Evolutionary conservation across 2,329 filamentous ascomycete species (phyloP).

Genomic region (Aureobasidium sp.): DNA sequence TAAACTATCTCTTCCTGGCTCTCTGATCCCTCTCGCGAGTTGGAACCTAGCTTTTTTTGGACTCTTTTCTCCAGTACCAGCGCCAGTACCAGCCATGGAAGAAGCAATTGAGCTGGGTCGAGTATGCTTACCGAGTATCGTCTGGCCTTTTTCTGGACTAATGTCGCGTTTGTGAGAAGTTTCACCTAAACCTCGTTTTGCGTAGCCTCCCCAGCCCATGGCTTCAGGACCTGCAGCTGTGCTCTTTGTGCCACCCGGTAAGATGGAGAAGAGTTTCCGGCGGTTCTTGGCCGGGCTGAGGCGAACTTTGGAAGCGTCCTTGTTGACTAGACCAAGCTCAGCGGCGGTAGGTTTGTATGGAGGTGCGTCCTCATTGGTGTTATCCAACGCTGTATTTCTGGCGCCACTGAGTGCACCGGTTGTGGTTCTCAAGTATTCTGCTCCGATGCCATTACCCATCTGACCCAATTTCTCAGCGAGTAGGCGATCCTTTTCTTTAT

Average conservation of each 20-base stretch:
- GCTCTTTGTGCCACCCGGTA: conserved; percentile 24
- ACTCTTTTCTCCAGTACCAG: conserved; percentile 27
- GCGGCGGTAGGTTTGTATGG: conserved; percentile 21
- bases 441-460: conserved; percentile 56
- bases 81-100: conserved; percentile 11
- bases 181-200: conserved; percentile 31
- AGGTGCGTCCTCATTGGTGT: conserved; percentile 15
- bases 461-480: conserved; percentile 59
- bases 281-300: conserved; percentile 36
- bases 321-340: conserved; percentile 35
- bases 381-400: conserved; percentile 6
- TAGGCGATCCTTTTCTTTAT: conserved; percentile 61
- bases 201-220: conserved; percentile 41
- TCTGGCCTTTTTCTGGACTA: conserved; percentile 25
- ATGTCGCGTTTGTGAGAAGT: conserved; percentile 12
- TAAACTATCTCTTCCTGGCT: conserved; percentile 40
- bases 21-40: conserved; percentile 40
- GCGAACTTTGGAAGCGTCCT: conserved; percentile 34
- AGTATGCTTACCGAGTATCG: conserved; percentile 17
- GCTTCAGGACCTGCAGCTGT: conserved; percentile 26
- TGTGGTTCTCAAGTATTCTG: conserved; percentile 55
- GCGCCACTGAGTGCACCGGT: conserved; percentile 4
- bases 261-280: conserved; percentile 26
- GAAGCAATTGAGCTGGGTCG: not conserved
- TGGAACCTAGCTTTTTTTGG: conserved; percentile 38